Base-by-base conservation (phyloP, 768 basidiomycete genomes). In the Pisolithus albus region DNA sequence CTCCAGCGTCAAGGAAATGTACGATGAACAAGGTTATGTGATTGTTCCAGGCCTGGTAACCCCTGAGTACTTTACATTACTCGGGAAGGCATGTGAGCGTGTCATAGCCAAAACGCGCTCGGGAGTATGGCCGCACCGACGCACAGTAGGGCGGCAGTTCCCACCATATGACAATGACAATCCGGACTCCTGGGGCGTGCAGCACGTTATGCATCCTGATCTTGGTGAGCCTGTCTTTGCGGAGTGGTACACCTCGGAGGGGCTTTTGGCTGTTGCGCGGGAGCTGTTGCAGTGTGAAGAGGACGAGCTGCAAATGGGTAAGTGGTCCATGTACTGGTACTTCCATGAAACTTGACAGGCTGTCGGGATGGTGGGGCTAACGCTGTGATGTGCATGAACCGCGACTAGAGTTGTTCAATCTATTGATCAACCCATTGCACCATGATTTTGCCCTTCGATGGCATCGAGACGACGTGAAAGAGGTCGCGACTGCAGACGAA, bases 171-270 rank as follows among this genome's bases (percentile, higher is more conserved):
- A 75, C 48, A 66, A 76, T 30, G 71, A 58, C 38, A 66, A 79
- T 47, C 76, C 80, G 2, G 88, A 90, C 64, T 79, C 83, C 0
- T 89, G 88, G 87, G 88, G 88, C 2, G 80, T 88, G 2, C 88
- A 89, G 57, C 86, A 89, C 55, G 64, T 86, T 42, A 89, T 91
- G 88, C 87, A 89, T 59, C 88, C 86, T 1, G 80, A 75, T 30
- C 73, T 90, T 0, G 70, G 65, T 0, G 82, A 86, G 59, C 71
- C 76, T 0, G 71, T 60, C 16, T 89, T 89, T 52, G 76, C 76
- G 26, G 68, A 69, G 52, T 88, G 84, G 83, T 90, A 89, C 58
- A 82, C 83, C 11, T 80, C 78, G 6, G 69, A 74, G 2, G 65
- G 59, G 13, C 62, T 90, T 11, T 59, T 78, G 0, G 61, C 58